A percentile compares a stretch with the other conserved stretches of the same genome.
phyloP scores from a whole-genome alignment of 768 basidiomycete species.

The Butyriboletus loyo region DNA sequence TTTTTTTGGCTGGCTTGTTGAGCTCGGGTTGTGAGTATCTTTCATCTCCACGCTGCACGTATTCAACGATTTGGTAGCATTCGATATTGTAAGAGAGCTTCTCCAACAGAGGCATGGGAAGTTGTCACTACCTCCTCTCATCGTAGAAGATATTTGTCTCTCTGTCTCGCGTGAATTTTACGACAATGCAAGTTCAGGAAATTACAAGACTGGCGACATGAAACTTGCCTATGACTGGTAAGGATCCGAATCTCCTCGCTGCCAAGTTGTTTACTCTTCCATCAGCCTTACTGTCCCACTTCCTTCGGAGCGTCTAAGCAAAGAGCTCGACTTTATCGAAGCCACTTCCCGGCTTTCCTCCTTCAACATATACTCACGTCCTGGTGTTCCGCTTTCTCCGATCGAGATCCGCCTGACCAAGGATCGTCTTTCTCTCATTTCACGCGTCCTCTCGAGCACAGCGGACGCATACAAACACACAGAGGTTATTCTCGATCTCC shows the following conservation, averaged over 20 bases:
- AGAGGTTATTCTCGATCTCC: constrained; percentile 87
- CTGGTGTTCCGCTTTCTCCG: constrained; percentile 78
- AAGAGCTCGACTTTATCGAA: constrained; percentile 92
- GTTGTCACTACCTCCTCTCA: constrained; percentile 45
- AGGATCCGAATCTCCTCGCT: not conserved
- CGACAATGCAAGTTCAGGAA: constrained; percentile 90
- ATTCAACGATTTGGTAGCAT: constrained; percentile 42
- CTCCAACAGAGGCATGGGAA: constrained; percentile 47
- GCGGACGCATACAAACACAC: constrained; percentile 88
- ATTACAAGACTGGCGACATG: constrained; percentile 93
- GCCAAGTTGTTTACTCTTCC: constrained; percentile 5
- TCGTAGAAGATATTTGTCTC: constrained; percentile 77
- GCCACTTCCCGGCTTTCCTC: constrained; percentile 95
- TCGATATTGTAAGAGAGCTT: constrained; percentile 63
- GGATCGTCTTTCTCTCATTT: constrained; percentile 84
- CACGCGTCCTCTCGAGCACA: constrained; percentile 80
- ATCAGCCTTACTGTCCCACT: constrained; percentile 73
- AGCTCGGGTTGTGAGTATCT: constrained; percentile 78
- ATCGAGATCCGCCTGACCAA: constrained; percentile 92
- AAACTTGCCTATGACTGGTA: constrained; percentile 96
- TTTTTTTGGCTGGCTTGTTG: constrained; percentile 84
- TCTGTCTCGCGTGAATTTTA: constrained; percentile 86
- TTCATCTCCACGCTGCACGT: not conserved
- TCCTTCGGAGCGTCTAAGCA: constrained; percentile 54
- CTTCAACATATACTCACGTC: constrained; percentile 76